Percentiles rank a stretch among this genome's conserved stretches.
Conservation (phyloP, 75 land plant species). For the Larix kaempferi region DNA sequence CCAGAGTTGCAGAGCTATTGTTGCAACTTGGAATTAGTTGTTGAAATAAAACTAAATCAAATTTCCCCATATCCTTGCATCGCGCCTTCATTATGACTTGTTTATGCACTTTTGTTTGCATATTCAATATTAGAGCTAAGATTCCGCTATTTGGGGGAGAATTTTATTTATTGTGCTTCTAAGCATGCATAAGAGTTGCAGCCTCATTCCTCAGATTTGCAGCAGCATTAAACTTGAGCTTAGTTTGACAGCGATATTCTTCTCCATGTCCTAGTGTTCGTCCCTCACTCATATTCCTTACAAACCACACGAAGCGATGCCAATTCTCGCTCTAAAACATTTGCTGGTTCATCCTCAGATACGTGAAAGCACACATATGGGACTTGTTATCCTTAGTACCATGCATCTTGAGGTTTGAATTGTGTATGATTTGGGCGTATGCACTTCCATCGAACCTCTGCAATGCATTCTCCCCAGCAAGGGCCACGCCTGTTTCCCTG, state of each 20-base stretch:
- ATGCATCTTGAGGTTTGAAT: constrained; percentile 29
- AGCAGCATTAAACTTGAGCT: constrained; percentile 19
- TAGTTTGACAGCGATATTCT: constrained; percentile 22
- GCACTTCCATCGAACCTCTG: constrained; percentile 79
- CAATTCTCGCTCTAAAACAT: constrained; percentile 76
- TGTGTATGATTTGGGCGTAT: constrained; percentile 47
- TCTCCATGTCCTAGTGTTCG: constrained; percentile 21
- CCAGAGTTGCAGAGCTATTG: no score
- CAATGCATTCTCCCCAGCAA: constrained; percentile 94
- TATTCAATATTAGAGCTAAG: no score
- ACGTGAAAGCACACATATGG: constrained; percentile 71
- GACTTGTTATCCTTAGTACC: constrained; percentile 30
- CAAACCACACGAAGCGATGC: constrained; percentile 69
- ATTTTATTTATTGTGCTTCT: no score
- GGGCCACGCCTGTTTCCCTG: constrained; percentile 36
- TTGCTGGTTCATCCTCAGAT: constrained; percentile 68
- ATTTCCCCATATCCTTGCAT: no score
- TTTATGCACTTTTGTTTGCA: no score
- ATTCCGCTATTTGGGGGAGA: no score
- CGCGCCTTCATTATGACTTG: no score
- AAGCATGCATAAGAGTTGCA: background rate
- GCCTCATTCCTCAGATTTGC: background rate
- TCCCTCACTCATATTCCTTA: constrained; percentile 63
- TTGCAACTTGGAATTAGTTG: no score
- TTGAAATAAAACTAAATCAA: no score